These are phyloP conservation scores for Plenodomus biglobosus DNA, from an alignment of 2,329 filamentous ascomycete species.

Conservation along the genomic window DNA sequence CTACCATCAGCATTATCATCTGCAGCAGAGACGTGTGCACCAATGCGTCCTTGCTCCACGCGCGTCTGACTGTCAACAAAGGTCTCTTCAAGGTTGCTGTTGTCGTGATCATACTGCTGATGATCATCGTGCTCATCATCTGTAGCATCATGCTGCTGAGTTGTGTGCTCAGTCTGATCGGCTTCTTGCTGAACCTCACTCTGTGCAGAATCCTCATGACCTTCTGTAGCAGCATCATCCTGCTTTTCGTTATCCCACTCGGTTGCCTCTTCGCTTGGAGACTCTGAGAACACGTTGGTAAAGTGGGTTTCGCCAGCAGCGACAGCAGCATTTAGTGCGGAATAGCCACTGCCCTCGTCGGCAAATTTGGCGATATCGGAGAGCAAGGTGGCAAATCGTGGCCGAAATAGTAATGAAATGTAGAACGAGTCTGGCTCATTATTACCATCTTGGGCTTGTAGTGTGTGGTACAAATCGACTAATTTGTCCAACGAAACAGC, in stretches of 20 bases:
- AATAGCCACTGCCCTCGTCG: slow-evolving; percentile 60
- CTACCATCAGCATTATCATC: background rate
- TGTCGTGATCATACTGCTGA: background rate
- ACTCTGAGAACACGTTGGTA: slow-evolving; percentile 15
- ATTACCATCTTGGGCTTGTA: slow-evolving; percentile 62
- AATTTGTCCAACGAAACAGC: slow-evolving; percentile 50
- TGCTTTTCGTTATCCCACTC: slow-evolving; percentile 27
- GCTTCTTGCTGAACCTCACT: slow-evolving; percentile 4
- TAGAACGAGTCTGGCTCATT: slow-evolving; percentile 59
- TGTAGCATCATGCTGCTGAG: slow-evolving; percentile 4
- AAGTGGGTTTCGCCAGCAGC: slow-evolving; percentile 33
- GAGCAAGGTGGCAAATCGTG: slow-evolving; percentile 57
- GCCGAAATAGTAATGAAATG: slow-evolving; percentile 57
- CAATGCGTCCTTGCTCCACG: slow-evolving; percentile 1
- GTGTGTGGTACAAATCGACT: slow-evolving; percentile 59
- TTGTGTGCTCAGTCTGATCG: slow-evolving; percentile 1
- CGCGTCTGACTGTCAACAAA: slow-evolving; percentile 3
- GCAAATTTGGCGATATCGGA: slow-evolving; percentile 56
- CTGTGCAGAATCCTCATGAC: slow-evolving; percentile 1
- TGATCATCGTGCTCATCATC: slow-evolving; percentile 1
- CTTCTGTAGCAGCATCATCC: background rate
- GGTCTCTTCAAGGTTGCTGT: background rate
- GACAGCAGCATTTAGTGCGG: slow-evolving; percentile 46
- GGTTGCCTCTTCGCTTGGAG: slow-evolving; percentile 21
- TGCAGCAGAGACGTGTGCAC: background rate